Conservation (phyloP, 495 filamentous ascomycete genomes). For the Tricharina praecox region DNA sequence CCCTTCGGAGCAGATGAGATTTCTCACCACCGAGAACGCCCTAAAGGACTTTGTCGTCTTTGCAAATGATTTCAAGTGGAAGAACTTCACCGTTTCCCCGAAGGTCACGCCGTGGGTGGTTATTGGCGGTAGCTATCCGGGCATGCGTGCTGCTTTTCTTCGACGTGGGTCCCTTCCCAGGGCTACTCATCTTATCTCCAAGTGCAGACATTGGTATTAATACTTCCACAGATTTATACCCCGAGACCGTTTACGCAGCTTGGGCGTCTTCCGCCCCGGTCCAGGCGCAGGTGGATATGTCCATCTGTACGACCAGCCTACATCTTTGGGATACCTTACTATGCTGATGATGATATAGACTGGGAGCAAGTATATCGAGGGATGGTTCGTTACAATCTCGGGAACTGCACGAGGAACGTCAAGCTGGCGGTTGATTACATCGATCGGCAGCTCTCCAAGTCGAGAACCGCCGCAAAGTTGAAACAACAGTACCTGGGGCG, state of each 20-base stretch:
- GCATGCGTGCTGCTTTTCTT: constrained; percentile 38
- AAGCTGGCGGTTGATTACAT: constrained; percentile 37
- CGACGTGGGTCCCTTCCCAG: constrained; percentile 21
- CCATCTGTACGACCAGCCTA: constrained; percentile 28
- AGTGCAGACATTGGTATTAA: background rate
- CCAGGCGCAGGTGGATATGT: constrained; percentile 40
- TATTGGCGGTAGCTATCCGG: constrained; percentile 43
- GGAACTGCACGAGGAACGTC: constrained; percentile 40
- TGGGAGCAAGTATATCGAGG: constrained; percentile 38
- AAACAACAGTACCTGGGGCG: constrained; percentile 37
- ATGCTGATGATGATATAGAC: too few relatives aligned
- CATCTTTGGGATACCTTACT: too few relatives aligned
- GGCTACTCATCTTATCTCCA: background rate
- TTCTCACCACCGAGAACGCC: constrained; percentile 36
- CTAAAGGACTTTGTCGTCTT: constrained; percentile 38
- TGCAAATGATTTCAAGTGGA: constrained; percentile 33
- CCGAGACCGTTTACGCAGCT: constrained; percentile 37
- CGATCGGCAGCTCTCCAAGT: constrained; percentile 31
- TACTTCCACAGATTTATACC: constrained; percentile 30
- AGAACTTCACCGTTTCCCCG: constrained; percentile 28
- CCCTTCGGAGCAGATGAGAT: constrained; percentile 34
- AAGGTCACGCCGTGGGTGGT: constrained; percentile 40
- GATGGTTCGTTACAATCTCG: constrained; percentile 35
- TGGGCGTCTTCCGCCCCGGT: constrained; percentile 42
- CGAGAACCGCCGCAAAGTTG: constrained; percentile 29